Percentiles rank a stretch among this genome's conserved stretches.
These are phyloP conservation scores for Dryas integrifolia DNA, from an alignment of 331 rosid genomes.

Conservation along the genomic window DNA sequence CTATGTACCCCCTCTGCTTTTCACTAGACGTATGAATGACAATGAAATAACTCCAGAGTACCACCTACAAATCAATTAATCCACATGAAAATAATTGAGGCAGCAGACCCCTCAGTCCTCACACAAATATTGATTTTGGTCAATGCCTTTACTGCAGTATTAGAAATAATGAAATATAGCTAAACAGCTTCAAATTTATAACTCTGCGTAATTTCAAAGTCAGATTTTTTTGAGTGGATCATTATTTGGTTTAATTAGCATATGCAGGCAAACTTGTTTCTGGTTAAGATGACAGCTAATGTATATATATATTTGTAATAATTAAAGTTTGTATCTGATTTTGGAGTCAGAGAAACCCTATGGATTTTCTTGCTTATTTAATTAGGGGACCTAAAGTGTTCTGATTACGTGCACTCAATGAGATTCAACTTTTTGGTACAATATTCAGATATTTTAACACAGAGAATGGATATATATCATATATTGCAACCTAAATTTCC, in stretches of 20 bases:
- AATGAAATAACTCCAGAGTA: neutral
- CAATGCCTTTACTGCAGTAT: neutral
- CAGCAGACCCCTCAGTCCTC: no score
- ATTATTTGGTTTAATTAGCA: neutral
- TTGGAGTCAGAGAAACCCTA: neutral
- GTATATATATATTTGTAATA: no score
- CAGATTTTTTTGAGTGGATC: neutral
- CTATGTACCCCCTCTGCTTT: neutral
- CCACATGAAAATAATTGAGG: neutral
- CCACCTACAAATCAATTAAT: neutral
- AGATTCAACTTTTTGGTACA: neutral
- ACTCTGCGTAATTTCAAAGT: neutral
- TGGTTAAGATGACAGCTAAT: slow-evolving; percentile 11
- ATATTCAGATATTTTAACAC: no score
- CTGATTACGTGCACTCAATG: neutral
- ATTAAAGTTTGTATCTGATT: neutral
- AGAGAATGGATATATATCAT: neutral
- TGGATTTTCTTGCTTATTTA: neutral
- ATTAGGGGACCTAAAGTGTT: neutral
- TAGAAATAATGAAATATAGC: no score
- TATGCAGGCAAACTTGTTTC: neutral
- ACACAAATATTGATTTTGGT: no score
- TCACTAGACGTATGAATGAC: neutral
- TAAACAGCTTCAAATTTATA: no score
- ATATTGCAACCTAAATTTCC: neutral